Percentiles rank a stretch among this genome's conserved stretches.
Evolutionary conservation across 73 alveolate species (phyloP).

Genomic region (Paramecium octaurelia): DNA sequence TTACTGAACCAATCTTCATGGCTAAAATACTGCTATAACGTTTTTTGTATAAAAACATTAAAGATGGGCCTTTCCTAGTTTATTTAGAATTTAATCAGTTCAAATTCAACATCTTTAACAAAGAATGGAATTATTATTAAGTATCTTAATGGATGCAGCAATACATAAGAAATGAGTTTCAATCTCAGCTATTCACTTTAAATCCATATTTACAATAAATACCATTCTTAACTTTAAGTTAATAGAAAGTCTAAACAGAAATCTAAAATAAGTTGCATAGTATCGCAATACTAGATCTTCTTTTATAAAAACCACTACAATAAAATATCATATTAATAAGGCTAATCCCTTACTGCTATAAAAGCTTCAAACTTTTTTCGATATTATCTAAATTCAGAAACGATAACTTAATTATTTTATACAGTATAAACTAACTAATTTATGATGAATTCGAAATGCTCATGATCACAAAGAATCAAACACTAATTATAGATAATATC

Average conservation of each 20-base stretch:
- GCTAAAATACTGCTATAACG: not conserved
- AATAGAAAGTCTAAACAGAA: not conserved
- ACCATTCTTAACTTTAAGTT: not conserved
- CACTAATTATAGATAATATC: not conserved
- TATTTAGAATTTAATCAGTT: not conserved
- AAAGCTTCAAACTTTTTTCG: not conserved
- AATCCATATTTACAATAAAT: not conserved
- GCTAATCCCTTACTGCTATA: not conserved
- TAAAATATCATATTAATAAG: not conserved
- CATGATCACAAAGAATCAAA: not conserved
- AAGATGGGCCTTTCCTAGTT: not conserved
- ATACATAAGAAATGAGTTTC: not conserved
- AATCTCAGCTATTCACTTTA: not conserved
- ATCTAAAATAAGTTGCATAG: not conserved
- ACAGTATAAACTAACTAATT: not conserved
- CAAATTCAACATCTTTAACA: not conserved
- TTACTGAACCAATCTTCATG: constrained; percentile 8
- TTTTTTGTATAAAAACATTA: not conserved
- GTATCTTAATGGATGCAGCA: not conserved
- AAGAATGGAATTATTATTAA: not conserved
- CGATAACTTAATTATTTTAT: not conserved
- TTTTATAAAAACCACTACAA: not conserved
- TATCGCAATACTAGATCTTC: not conserved
- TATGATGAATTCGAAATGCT: not conserved
- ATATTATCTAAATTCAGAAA: not conserved